phyloP scores from a whole-genome alignment of 805 yeast genomes.

The Teunomyces panamensis region DNA sequence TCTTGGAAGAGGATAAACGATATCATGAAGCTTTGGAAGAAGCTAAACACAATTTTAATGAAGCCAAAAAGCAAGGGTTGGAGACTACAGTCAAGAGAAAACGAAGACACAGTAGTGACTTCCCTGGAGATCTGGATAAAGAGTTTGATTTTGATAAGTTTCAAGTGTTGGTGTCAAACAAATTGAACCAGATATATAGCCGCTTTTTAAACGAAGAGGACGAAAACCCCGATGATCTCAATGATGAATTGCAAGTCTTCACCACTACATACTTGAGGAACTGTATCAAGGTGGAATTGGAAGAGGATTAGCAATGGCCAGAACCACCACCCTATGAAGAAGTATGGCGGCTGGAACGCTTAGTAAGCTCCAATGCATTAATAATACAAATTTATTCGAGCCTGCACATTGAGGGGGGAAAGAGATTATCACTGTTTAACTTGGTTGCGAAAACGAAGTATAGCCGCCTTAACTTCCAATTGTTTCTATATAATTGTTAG shows the following conservation, averaged over 20 bases:
- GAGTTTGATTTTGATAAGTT: conserved; percentile 22
- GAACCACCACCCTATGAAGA: too few relatives aligned
- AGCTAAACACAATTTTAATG: conserved; percentile 16
- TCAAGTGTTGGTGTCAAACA: conserved; percentile 18
- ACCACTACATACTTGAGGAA: conserved; percentile 27
- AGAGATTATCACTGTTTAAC: too few relatives aligned
- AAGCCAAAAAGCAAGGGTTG: conserved; percentile 6
- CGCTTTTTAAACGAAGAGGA: conserved; percentile 3
- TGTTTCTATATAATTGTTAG: too few relatives aligned
- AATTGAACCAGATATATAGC: conserved; percentile 19
- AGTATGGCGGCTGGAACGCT: background rate
- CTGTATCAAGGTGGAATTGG: conserved; percentile 23
- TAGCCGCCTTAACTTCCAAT: too few relatives aligned
- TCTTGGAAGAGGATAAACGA: conserved; percentile 33
- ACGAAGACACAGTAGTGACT: conserved; percentile 1
- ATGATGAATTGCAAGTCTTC: conserved; percentile 24
- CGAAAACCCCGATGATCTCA: conserved; percentile 9
- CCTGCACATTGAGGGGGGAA: background rate
- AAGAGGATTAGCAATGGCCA: conserved; percentile 4
- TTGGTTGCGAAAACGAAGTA: too few relatives aligned
- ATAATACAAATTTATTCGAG: background rate
- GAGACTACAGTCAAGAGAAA: conserved; percentile 7
- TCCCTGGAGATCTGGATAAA: background rate
- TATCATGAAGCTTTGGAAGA: conserved; percentile 24
- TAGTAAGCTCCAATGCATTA: background rate